Evolutionary conservation across 495 filamentous ascomycete species (phyloP), one percentile per base, ranked within the genome.

Genomic region (Extremus antarcticus): DNA sequence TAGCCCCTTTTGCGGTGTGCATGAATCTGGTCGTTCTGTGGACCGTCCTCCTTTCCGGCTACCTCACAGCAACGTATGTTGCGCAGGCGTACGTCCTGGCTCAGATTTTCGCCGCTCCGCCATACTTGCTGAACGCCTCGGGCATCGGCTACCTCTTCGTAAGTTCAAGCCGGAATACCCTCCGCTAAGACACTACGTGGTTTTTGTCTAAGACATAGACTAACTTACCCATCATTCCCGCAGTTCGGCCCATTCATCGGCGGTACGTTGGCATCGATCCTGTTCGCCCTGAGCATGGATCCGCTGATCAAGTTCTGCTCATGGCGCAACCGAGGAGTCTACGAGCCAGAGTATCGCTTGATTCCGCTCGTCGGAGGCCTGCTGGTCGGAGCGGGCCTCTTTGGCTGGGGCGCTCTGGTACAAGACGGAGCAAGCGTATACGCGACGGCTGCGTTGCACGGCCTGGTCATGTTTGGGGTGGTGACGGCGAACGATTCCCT

Each of bases 81-180:
- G 4, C 29, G 13, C 29, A 35, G 13, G 4, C 29, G 7, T 35
- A 7, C 13, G 29, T 35, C 7, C 7, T 13, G 13, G 29, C 29
- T 35, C 29, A 35, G 29, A 35, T 35, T 35, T 35, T 35, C 29
- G 29, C 29, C 50, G 50, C 46, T n/a, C 63, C 63, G 35, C 63
- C 63, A 20, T 65, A 63, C 57, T 47, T 35, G 38, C 56, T 65
- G 16, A 47, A 23, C 43, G 53, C 63, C 2, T 56, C 63, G 16
- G 60, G 57, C 10, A 57, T 65, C 20, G 63, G 63, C 21, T 65
- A 63, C 38, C 38, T 65, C 0, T 65, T 57, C 29, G 56, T 63
- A 11, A 60, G 63, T 17, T 60, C 63, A 15, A 63, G n/a, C n/a
- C n/a, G n/a, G n/a, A n/a, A n/a, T n/a, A n/a, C n/a, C n/a, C n/a